These are phyloP conservation scores for Diaporthe australafricana DNA, from an alignment of 2,329 filamentous ascomycete genomes.

Conservation along the genomic window DNA sequence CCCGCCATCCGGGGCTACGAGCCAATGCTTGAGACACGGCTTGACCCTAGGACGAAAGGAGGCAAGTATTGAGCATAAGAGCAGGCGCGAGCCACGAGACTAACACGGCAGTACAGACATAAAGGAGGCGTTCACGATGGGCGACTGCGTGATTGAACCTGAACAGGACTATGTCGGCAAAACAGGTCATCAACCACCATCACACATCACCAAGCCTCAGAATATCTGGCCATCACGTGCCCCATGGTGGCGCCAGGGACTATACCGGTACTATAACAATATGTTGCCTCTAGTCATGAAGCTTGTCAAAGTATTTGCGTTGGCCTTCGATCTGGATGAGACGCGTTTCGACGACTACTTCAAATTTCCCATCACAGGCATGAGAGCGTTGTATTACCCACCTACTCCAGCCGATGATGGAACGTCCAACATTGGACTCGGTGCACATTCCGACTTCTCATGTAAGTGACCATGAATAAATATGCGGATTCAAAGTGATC, in stretches of 20 bases:
- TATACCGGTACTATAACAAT: slow-evolving; percentile 50
- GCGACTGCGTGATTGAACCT: slow-evolving; percentile 50
- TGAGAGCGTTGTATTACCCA: slow-evolving; percentile 54
- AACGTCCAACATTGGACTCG: slow-evolving; percentile 47
- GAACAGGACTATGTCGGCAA: slow-evolving; percentile 49
- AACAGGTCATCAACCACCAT: slow-evolving; percentile 42
- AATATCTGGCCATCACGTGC: slow-evolving; percentile 49
- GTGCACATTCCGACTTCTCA: slow-evolving; percentile 55
- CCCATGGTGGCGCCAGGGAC: slow-evolving; percentile 47
- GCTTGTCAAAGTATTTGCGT: slow-evolving; percentile 49
- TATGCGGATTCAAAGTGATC: background rate
- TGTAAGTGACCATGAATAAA: slow-evolving; percentile 39
- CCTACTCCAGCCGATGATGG: slow-evolving; percentile 45
- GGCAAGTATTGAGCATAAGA: slow-evolving; percentile 38
- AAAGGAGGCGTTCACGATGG: slow-evolving; percentile 52
- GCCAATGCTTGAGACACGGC: slow-evolving; percentile 47
- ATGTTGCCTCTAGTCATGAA: slow-evolving; percentile 47
- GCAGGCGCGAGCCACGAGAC: background rate
- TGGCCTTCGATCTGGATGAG: slow-evolving; percentile 53
- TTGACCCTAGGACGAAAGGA: slow-evolving; percentile 46
- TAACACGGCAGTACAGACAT: slow-evolving; percentile 37
- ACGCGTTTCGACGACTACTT: slow-evolving; percentile 51
- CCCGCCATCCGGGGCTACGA: slow-evolving; percentile 50
- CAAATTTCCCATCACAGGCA: slow-evolving; percentile 54
- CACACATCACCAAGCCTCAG: slow-evolving; percentile 44